Conservation (phyloP, 2,329 filamentous ascomycete species). For the Nigrospora osmanthi region DNA sequence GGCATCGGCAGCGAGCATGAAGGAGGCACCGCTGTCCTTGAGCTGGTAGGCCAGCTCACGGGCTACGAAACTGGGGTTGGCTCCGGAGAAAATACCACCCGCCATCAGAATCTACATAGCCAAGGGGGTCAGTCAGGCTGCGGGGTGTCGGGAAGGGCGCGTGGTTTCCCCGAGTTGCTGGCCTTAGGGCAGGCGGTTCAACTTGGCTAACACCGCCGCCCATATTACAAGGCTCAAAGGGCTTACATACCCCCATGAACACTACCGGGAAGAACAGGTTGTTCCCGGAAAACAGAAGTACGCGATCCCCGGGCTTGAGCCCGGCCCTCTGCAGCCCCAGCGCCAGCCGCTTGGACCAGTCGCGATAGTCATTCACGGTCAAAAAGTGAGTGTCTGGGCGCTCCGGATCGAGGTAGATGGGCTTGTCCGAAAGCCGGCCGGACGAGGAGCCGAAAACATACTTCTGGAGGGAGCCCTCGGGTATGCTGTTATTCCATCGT, state of each 20-base stretch:
- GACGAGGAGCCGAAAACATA: constrained; percentile 46
- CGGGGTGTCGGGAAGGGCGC: too few species aligned
- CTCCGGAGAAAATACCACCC: constrained; percentile 58
- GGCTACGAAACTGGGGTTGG: constrained; percentile 61
- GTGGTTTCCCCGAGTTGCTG: too few species aligned
- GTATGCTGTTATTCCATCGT: constrained; percentile 35
- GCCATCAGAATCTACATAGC: neutral
- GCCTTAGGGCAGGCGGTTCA: too few species aligned
- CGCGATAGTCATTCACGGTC: constrained; percentile 55
- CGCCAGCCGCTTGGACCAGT: constrained; percentile 66
- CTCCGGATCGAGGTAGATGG: constrained; percentile 55
- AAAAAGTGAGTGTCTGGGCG: constrained; percentile 60
- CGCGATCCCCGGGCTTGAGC: constrained; percentile 58
- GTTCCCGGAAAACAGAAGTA: constrained; percentile 68
- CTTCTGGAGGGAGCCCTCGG: constrained; percentile 42
- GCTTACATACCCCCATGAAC: constrained; percentile 52
- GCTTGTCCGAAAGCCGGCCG: constrained; percentile 31
- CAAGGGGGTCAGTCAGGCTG: too few species aligned
- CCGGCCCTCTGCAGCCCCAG: constrained; percentile 58
- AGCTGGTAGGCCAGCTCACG: constrained; percentile 72
- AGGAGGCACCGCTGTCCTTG: constrained; percentile 59
- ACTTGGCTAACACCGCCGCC: too few species aligned
- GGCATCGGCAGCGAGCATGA: constrained; percentile 56
- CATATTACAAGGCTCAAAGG: too few species aligned
- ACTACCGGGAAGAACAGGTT: constrained; percentile 64